These are phyloP conservation scores for Neurospora intermedia DNA, from an alignment of 495 filamentous ascomycete genomes.

Conservation along the genomic window DNA sequence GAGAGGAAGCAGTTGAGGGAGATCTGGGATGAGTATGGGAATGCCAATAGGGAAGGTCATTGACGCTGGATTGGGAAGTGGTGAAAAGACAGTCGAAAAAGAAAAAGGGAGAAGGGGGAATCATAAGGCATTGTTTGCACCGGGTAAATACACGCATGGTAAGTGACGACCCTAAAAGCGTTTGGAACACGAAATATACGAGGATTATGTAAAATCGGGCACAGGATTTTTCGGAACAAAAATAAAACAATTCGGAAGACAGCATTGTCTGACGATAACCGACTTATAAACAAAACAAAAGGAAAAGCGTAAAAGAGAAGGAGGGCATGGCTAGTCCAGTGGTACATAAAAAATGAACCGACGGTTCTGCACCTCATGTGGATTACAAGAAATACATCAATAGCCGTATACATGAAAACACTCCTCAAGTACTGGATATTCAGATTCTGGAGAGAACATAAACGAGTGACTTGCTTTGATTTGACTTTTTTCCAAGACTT, in stretches of 20 bases:
- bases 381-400: background rate
- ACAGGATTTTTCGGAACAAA: background rate
- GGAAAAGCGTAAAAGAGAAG: background rate
- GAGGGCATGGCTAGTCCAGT: background rate
- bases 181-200: background rate
- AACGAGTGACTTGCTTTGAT: background rate
- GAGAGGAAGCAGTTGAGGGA: slow-evolving; percentile 8
- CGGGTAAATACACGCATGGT: background rate
- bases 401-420: too few species aligned
- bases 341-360: background rate
- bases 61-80: background rate
- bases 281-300: background rate
- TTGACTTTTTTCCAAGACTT: background rate
- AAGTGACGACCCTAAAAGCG: background rate
- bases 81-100: background rate
- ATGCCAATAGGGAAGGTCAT: background rate
- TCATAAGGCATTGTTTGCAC: background rate
- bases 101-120: too few species aligned
- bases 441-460: background rate
- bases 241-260: background rate
- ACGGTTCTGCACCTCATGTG: background rate
- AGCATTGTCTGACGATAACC: background rate
- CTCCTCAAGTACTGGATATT: background rate
- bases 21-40: slow-evolving; percentile 2
- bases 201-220: background rate